Evolutionary conservation across 345 rosid species (phyloP), one percentile per base, ranked within the genome.

Genomic region (Firmiana major): DNA sequence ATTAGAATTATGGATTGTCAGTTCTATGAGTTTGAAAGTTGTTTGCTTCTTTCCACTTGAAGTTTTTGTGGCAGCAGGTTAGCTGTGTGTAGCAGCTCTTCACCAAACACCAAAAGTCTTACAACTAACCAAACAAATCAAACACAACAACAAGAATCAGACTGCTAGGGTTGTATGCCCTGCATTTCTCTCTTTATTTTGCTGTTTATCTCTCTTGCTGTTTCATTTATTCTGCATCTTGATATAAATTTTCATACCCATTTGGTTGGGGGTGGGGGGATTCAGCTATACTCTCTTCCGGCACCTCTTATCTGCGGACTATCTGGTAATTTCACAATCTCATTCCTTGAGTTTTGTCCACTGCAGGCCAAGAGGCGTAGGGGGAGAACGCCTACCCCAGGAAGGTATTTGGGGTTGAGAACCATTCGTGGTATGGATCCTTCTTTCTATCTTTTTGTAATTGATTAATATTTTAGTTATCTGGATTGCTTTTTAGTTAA

Each of bases 71-170:
- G 83, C 98, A 91, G 90, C 96, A 93, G 97, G 98, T 90, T 88
- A 90, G 94, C 97, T 93, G 95, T 90, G 87, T 86, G 95, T 87
- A 87, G 93, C 94, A 93, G 93, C 92, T 84, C 98, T 86, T 90
- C 96, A 79, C 75, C 99, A 79, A 89, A 84, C 85, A 78, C 79
- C 90, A 83, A 89, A 82, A 79, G 87, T 77, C 81, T 81, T 83
- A 81, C 94, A 88, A 84, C 93, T 86, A 73, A 85, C 81, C 97
- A 89, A 88, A 89, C 89, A 79, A 83, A 83, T 82, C 97, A 85
- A 89, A 84, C 78, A 81, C 85, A 81, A 65, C 86, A 81, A 65
- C 84, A 79, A 89, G 80, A 83, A 72, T 85, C 94, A 88, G 88
- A 82, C 83, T 78, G 59, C 85, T 88, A 85, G 99, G 97, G 98